Percentiles rank a stretch among this genome's conserved stretches.
Conservation (phyloP, 192 early-diverging fungal species). For the Glomus cerebriforme region DNA sequence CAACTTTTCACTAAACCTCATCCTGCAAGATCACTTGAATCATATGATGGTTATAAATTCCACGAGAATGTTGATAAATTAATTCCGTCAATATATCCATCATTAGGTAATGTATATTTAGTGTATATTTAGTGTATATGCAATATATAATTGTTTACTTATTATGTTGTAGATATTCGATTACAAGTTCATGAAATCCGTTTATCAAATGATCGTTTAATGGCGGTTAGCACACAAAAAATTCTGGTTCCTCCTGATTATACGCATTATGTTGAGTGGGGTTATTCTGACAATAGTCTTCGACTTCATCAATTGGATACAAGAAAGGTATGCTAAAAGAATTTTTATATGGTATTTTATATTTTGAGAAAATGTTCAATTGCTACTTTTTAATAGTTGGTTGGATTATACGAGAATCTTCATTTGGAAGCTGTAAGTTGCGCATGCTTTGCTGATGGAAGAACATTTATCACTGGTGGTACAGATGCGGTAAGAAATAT, state of each 20-base stretch:
- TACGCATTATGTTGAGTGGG: conserved; percentile 63
- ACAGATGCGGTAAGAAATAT: conserved; percentile 47
- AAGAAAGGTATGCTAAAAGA: conserved; percentile 41
- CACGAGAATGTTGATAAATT: conserved; percentile 52
- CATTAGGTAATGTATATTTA: conserved; percentile 45
- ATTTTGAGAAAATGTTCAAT: neutral
- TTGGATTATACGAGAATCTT: conserved; percentile 62
- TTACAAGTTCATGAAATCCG: conserved; percentile 53
- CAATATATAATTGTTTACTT: neutral
- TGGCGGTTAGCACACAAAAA: conserved; percentile 45
- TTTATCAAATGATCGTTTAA: conserved; percentile 42
- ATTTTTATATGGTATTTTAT: neutral
- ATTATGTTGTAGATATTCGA: conserved; percentile 47
- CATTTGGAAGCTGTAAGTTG: conserved; percentile 60
- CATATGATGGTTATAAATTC: conserved; percentile 48
- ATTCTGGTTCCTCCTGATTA: conserved; percentile 48
- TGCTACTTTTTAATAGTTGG: conserved; percentile 4
- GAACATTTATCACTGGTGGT: conserved; percentile 63
- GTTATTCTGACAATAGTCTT: conserved; percentile 61
- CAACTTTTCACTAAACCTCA: conserved; percentile 89
- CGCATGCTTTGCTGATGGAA: conserved; percentile 59
- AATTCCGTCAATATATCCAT: conserved; percentile 53
- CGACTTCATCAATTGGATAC: conserved; percentile 55
- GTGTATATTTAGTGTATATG: neutral
- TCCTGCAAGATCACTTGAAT: conserved; percentile 52